These are phyloP conservation scores for Fragaria ananassa DNA, from an alignment of 306 rosid genomes.

Conservation along the genomic window DNA sequence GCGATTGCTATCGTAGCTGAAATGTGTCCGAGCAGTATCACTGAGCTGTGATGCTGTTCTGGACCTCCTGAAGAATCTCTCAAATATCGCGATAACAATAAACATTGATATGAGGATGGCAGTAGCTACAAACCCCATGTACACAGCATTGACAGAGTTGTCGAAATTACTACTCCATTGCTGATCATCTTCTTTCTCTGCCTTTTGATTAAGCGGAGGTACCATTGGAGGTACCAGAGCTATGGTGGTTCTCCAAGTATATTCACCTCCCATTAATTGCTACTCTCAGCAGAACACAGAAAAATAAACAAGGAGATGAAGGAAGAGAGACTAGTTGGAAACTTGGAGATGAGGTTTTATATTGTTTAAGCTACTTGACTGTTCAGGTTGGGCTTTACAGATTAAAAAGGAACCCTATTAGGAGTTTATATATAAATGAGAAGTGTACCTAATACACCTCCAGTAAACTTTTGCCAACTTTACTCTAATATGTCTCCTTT, in stretches of 20 bases:
- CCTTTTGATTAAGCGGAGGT: conserved; percentile 35
- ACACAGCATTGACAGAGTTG: conserved; percentile 54
- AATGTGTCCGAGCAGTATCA: conserved; percentile 19
- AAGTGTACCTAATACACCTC: not conserved
- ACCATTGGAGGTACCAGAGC: conserved; percentile 36
- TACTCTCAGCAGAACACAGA: not conserved
- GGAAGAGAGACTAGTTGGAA: not conserved
- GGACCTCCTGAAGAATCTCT: conserved; percentile 57
- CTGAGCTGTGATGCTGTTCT: conserved; percentile 29
- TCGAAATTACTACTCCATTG: conserved; percentile 52
- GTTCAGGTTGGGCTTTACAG: not conserved
- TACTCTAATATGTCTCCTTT: not conserved
- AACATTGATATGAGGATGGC: conserved; percentile 74
- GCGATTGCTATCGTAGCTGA: conserved; percentile 15
- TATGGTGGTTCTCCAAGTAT: conserved; percentile 26
- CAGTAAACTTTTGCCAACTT: not conserved
- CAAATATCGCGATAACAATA: conserved; percentile 69
- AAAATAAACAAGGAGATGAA: not conserved
- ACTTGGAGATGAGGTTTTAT: not conserved
- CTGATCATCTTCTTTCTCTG: conserved; percentile 41
- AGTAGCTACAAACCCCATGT: conserved; percentile 73
- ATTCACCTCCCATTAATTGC: conserved; percentile 29
- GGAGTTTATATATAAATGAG: not conserved
- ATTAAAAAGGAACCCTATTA: not conserved
- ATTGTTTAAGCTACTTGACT: not conserved